Conservation (phyloP, 345 rosid genomes). For the rapeseed (Brassica napus) region DNA sequence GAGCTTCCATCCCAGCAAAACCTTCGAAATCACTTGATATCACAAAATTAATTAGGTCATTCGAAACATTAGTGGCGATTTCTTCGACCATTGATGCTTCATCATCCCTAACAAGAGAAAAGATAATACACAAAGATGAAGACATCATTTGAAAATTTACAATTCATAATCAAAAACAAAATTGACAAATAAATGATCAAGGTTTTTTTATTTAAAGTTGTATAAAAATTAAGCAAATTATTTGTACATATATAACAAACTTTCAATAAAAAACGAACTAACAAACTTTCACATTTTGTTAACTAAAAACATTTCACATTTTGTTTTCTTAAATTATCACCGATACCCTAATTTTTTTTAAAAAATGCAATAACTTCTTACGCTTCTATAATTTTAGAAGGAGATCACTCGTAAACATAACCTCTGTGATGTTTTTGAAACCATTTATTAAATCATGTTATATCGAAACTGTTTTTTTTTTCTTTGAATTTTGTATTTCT, state of each 20-base stretch:
- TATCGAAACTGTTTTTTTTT: not conserved
- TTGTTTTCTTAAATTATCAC: not conserved
- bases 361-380: not conserved
- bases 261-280: not conserved
- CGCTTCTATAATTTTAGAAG: not conserved
- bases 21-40: not conserved
- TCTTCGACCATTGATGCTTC: constrained; percentile 26
- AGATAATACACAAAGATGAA: not conserved
- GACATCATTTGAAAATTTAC: not conserved
- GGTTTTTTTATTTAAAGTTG: not conserved
- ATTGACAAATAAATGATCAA: not conserved
- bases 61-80: constrained; percentile 13
- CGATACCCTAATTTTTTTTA: not conserved
- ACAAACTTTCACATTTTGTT: not conserved
- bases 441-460: not conserved
- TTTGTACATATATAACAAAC: too few relatives aligned
- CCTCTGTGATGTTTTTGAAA: not conserved
- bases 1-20: constrained; percentile 34
- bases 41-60: not conserved
- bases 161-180: not conserved
- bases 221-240: too few relatives aligned
- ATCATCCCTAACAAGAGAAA: constrained; percentile 1
- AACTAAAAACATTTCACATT: not conserved
- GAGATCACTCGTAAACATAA: not conserved
- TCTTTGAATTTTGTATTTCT: not conserved